phyloP scores from a whole-genome alignment of 257 asterid species.

The Cynanchum wilfordii region DNA sequence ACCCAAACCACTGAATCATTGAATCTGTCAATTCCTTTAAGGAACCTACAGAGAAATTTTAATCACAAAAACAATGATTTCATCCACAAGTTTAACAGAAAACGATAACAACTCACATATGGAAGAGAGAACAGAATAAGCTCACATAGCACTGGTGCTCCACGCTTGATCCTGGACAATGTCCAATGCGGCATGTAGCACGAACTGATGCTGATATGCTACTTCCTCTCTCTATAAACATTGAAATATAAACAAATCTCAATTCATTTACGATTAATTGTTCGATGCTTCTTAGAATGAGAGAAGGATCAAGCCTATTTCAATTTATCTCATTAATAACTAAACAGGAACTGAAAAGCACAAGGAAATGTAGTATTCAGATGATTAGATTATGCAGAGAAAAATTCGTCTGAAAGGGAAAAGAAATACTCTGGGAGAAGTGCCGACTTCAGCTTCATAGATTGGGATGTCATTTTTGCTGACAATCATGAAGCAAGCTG shows the following conservation, averaged over 20 bases:
- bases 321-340: not conserved
- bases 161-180: constrained; percentile 82
- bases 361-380: not conserved
- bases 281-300: not conserved
- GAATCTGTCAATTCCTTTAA: constrained; percentile 67
- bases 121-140: constrained; percentile 16
- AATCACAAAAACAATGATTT: not conserved
- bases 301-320: not conserved
- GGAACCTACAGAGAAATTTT: constrained; percentile 44
- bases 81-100: not conserved
- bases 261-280: not conserved
- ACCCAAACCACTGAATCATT: constrained; percentile 79
- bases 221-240: constrained; percentile 66
- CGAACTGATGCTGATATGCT: constrained; percentile 87
- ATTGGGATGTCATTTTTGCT: constrained; percentile 91
- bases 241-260: not conserved
- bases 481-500: constrained; percentile 93
- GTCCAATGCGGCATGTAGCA: constrained; percentile 77
- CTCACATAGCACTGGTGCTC: constrained; percentile 90
- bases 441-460: constrained; percentile 98
- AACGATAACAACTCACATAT: not conserved
- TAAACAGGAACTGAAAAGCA: not conserved
- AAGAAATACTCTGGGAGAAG: constrained; percentile 64
- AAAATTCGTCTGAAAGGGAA: not conserved
- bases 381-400: not conserved